Percentiles rank a stretch among this genome's conserved stretches.
Conservation (phyloP, 345 rosid genomes). For the Syzygium jambos region DNA sequence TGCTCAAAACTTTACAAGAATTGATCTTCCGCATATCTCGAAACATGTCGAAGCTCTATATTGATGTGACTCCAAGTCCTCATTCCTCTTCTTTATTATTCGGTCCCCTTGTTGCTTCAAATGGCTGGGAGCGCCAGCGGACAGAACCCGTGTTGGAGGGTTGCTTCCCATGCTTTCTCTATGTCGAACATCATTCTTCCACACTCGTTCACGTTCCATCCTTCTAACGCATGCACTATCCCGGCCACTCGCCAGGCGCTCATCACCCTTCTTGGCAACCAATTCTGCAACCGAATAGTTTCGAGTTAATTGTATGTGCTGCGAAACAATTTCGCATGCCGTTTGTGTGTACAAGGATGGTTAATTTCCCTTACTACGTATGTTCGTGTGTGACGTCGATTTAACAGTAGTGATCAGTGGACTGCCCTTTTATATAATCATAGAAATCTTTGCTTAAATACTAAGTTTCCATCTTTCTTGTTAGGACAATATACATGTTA, state of each 20-base stretch:
- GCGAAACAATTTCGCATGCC: not conserved
- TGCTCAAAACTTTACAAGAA: not conserved
- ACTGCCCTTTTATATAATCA: not conserved
- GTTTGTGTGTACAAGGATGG: not conserved
- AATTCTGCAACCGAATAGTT: constrained; percentile 23
- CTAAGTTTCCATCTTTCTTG: not conserved
- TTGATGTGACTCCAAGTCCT: not conserved
- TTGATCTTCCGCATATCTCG: no score
- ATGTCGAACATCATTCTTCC: constrained; percentile 17
- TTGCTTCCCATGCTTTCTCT: constrained; percentile 37
- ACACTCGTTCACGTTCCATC: constrained; percentile 38
- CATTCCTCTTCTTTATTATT: not conserved
- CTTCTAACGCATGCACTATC: constrained; percentile 47
- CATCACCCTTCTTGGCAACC: constrained; percentile 49
- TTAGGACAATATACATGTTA: not conserved
- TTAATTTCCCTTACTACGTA: not conserved
- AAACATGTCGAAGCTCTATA: not conserved
- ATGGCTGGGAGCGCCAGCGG: constrained; percentile 12
- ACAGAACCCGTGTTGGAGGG: constrained; percentile 42
- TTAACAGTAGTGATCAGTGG: not conserved
- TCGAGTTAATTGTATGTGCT: not conserved
- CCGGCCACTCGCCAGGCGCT: constrained; percentile 55
- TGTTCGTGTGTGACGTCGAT: not conserved
- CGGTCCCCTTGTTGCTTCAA: not conserved
- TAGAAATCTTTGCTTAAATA: not conserved